Evolutionary conservation across 371 early-diverging fungal species (phyloP), one percentile per base, ranked within the genome.

Genomic region (Syncephalastrum monosporum): DNA sequence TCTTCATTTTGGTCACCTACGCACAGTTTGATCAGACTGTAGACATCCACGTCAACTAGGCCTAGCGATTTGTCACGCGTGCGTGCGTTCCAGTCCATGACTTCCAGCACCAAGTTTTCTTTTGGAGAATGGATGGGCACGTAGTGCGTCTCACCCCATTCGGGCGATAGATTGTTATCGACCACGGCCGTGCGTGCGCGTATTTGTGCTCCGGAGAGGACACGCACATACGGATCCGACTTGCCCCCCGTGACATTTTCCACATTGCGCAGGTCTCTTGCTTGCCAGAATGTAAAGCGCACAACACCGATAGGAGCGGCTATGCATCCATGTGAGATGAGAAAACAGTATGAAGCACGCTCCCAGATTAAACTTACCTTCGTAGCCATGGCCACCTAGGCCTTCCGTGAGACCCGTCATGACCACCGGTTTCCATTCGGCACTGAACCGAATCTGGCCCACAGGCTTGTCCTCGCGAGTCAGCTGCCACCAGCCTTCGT

Each of bases 211-310:
- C 81, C 88, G 38, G 85, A 73, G 44, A 86, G 72, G 8, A 91
- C 79, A 15, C 78, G 73, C 15, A 91, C 82, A 68, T 91, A 95
- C 12, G 96, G 97, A 70, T 97, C 95, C 4, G 91, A 89, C 59
- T 86, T 89, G 56, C 93, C 88, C 5, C 72, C 71, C 4, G 81
- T 67, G 0, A 83, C 77, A 4, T 63, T 72, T 53, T 84, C 92
- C 13, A 87, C 86, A 57, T 91, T 93, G 60, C 85, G 84, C 49
- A 94, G 71, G 38, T 81, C 79, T 41, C 84, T 82, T 12, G 89
- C 97, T 66, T 87, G 86, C 64, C 82, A 77, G 57, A 93, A 65
- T 8, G 83, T 83, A 24, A 95, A 68, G 43, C 88, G 82, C n/a
- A 96, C 71, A 5, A 94, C 83, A 52, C 97, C 97, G 16, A 93